A percentile compares a stretch with the other conserved stretches of the same genome.
Conservation (phyloP, 306 rosid species). For the Cyclanthera cordifolia region DNA sequence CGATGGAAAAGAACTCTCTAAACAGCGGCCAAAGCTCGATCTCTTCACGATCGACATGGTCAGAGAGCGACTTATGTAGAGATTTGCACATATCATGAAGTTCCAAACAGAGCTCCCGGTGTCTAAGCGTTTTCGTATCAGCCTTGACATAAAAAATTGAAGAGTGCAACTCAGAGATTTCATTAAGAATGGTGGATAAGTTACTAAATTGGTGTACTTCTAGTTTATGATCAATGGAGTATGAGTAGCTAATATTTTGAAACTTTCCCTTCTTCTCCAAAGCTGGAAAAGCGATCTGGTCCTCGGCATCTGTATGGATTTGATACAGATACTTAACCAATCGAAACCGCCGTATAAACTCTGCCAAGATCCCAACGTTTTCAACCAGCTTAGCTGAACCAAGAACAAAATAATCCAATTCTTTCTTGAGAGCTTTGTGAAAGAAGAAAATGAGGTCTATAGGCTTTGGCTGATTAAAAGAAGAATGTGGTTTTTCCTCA, state of each 20-base stretch:
- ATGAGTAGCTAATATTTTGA: conserved; percentile 74
- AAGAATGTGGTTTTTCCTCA: conserved; percentile 24
- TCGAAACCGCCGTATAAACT: conserved; percentile 47
- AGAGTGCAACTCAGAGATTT: conserved; percentile 42
- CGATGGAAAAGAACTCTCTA: conserved; percentile 52
- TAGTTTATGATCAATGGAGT: conserved; percentile 72
- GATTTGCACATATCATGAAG: conserved; percentile 70
- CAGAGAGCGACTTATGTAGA: conserved; percentile 39
- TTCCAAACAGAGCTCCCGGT: conserved; percentile 39
- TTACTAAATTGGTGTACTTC: conserved; percentile 44
- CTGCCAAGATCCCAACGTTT: conserved; percentile 38
- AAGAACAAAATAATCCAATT: conserved; percentile 67
- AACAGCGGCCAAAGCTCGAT: conserved; percentile 67
- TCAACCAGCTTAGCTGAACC: conserved; percentile 64
- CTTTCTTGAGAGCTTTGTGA: conserved; percentile 91
- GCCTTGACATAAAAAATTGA: conserved; percentile 31
- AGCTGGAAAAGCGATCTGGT: conserved; percentile 88
- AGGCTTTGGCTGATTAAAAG: conserved; percentile 50
- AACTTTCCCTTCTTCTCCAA: conserved; percentile 65
- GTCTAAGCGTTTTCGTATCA: conserved; percentile 28
- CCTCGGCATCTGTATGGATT: conserved; percentile 87
- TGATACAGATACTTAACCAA: conserved; percentile 56
- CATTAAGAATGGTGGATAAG: conserved; percentile 51
- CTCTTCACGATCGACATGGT: conserved; percentile 69
- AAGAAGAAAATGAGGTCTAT: conserved; percentile 66